phyloP scores from a whole-genome alignment of 1,284 basidiomycete species.

The Termitomyces sp. region DNA sequence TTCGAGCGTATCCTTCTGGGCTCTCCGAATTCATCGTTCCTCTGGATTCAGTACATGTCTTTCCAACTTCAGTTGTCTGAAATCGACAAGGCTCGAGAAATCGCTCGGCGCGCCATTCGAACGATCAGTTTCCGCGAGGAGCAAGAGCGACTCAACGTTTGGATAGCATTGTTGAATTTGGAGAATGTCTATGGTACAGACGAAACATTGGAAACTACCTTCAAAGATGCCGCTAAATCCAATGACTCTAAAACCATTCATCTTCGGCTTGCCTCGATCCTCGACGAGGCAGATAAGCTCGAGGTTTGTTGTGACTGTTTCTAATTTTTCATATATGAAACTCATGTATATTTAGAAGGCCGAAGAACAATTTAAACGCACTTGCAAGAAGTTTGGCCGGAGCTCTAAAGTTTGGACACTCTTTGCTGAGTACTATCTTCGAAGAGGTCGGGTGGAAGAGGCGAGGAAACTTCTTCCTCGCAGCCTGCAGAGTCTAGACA shows the following conservation, averaged over 20 bases:
- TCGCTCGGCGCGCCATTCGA: constrained; percentile 80
- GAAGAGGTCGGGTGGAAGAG: constrained; percentile 68
- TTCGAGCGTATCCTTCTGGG: constrained; percentile 92
- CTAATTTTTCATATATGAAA: background rate
- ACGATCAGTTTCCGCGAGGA: constrained; percentile 96
- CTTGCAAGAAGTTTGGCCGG: constrained; percentile 89
- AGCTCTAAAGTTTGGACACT: constrained; percentile 91
- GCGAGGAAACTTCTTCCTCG: constrained; percentile 87
- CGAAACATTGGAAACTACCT: constrained; percentile 70
- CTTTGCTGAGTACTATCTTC: constrained; percentile 80
- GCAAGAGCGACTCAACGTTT: constrained; percentile 94
- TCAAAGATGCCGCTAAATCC: constrained; percentile 86
- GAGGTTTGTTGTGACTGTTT: constrained; percentile 47
- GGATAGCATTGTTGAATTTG: constrained; percentile 94
- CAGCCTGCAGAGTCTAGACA: constrained; percentile 88
- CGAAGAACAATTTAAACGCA: constrained; percentile 80
- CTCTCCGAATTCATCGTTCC: constrained; percentile 96
- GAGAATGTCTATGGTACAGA: constrained; percentile 93
- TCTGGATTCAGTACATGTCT: constrained; percentile 99
- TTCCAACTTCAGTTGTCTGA: constrained; percentile 96
- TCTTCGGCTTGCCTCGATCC: constrained; percentile 79
- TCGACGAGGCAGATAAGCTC: constrained; percentile 78
- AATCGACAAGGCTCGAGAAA: constrained; percentile 87
- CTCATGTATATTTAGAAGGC: constrained; percentile 53
- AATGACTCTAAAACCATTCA: constrained; percentile 93